phyloP scores from a whole-genome alignment of 495 filamentous ascomycete species.

The Penicillium simplicissimum region DNA sequence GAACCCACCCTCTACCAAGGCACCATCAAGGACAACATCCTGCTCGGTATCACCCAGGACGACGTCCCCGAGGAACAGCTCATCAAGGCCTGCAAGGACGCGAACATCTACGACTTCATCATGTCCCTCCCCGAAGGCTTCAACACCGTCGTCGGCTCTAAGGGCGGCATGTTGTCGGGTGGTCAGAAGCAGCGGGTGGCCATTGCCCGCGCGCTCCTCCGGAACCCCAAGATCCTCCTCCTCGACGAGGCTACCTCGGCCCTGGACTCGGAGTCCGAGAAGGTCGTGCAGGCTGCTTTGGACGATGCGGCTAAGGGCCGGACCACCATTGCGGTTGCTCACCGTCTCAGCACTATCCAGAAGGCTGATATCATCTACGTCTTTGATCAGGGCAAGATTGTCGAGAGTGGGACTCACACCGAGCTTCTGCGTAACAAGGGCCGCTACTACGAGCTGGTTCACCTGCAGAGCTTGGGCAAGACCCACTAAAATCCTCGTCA shows the following conservation, averaged over 20 bases:
- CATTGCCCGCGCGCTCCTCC: constrained; percentile 70
- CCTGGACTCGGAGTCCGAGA: constrained; percentile 79
- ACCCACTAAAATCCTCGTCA: constrained; percentile 25
- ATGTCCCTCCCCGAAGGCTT: constrained; percentile 73
- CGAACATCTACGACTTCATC: constrained; percentile 93
- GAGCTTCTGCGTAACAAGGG: constrained; percentile 66
- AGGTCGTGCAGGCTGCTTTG: constrained; percentile 78
- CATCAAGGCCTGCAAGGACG: constrained; percentile 76
- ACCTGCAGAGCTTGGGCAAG: constrained; percentile 76
- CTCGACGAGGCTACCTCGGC: constrained; percentile 84
- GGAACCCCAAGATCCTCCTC: constrained; percentile 69
- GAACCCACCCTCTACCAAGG: constrained; percentile 88
- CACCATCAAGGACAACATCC: constrained; percentile 78
- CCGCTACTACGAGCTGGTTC: constrained; percentile 75
- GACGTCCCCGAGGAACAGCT: constrained; percentile 69
- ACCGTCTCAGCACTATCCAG: constrained; percentile 76
- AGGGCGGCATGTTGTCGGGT: constrained; percentile 76
- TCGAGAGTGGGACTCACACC: constrained; percentile 71
- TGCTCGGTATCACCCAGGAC: constrained; percentile 65
- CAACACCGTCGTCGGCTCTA: constrained; percentile 72
- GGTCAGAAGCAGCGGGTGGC: constrained; percentile 85
- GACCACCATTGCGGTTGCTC: constrained; percentile 78
- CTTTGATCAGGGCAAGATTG: constrained; percentile 72
- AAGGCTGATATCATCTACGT: constrained; percentile 85
- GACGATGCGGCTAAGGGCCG: constrained; percentile 72